Base-by-base conservation (phyloP, 2,329 filamentous ascomycete genomes). In the Ascochyta clinopodiicola region DNA sequence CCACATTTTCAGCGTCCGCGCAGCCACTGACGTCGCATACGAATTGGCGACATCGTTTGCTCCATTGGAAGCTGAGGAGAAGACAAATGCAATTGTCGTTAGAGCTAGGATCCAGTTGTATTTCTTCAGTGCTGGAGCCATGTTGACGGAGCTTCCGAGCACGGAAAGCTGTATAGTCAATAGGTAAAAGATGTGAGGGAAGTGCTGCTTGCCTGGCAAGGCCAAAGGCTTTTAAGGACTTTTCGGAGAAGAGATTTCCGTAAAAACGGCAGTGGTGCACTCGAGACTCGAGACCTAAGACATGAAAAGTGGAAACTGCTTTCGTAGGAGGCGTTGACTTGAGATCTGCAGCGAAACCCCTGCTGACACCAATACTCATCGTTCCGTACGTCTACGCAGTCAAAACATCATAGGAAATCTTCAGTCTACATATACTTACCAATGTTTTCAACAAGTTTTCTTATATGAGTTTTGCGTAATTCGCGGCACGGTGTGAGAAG, bases 41-140 rank as follows among this genome's bases (percentile, higher is more conserved):
- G 81, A 78, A 67, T 84, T 84, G 69, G 81, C 81, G 56, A 83
- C 81, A 81, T 83, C 81, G 66, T 81, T 80, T 58, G 79, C 79
- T 32, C 75, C 75, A 50, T 77, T 77, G 56, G 69, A 70, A 35
- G 73, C 75, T 31, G 74, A 61, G 27, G 67, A 71, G 45, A 69
- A 69, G 46, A 73, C 64, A 56, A 76, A 77, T n/a, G 73, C 73
- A 44, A 77, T 76, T 25, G 66, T n/a, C n/a, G n/a, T n/a, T n/a
- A n/a, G n/a, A n/a, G 75, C 76, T n/a, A 78, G 66, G 38, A 78
- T 77, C 75, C 75, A 78, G 51, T 75, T 73, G 56, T 77, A 78
- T 42, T 64, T 65, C 3, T 12, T 3, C 38, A 53, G 19, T 6
- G 44, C 51, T 37, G 51, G 51, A 25, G 51, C 51, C 51, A 53